phyloP scores from a whole-genome alignment of 305 asterid species.

The Rubia tinctorum region DNA sequence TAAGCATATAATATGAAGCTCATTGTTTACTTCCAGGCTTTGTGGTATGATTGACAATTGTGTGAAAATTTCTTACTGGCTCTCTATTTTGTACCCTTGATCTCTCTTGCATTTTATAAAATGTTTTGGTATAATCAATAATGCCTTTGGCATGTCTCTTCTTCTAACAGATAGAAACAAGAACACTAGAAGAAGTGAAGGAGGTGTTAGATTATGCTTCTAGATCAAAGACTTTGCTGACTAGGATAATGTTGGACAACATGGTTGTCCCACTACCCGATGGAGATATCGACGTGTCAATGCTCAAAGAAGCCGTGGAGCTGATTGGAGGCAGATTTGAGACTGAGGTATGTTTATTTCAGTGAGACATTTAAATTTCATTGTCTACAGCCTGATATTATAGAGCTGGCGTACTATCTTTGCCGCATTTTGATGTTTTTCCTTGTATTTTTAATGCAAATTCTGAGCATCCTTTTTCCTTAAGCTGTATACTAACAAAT shows the following conservation, averaged over 20 bases:
- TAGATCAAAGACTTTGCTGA: constrained; percentile 54
- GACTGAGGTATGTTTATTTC: constrained; percentile 60
- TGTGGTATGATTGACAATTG: background rate
- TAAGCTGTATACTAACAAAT: background rate
- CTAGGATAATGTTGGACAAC: constrained; percentile 87
- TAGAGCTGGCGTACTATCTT: background rate
- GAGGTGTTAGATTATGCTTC: constrained; percentile 78
- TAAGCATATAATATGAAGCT: background rate
- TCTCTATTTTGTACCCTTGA: background rate
- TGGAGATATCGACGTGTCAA: constrained; percentile 77
- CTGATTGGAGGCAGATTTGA: constrained; percentile 74
- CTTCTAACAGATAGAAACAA: constrained; percentile 69
- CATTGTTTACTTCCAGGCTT: background rate
- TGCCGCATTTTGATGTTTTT: background rate
- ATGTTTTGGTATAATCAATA: background rate
- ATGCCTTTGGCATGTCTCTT: background rate
- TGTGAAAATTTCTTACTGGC: background rate
- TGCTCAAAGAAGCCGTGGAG: constrained; percentile 83
- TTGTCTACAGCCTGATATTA: background rate
- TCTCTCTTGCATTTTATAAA: background rate
- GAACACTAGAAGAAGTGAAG: constrained; percentile 85
- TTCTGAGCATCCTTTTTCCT: background rate
- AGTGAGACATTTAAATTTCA: background rate
- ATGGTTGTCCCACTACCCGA: constrained; percentile 84
- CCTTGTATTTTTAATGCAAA: background rate